Base-by-base conservation (phyloP, 129 eudicot species). In the Flaveria robusta region DNA sequence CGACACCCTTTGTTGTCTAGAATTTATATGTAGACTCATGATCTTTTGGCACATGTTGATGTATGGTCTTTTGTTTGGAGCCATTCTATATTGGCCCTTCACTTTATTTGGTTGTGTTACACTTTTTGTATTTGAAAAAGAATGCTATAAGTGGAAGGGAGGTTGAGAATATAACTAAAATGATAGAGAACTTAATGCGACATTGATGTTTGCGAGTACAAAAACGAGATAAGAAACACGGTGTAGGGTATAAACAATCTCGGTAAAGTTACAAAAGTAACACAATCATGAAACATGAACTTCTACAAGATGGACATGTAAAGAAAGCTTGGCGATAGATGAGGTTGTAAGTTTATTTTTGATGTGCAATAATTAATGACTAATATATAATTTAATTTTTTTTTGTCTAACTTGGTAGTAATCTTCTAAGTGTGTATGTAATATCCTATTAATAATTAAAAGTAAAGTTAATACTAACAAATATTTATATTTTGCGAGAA, bases 51-150 rank as follows among this genome's bases (percentile, higher is more conserved):
- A n/a, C n/a, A n/a, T n/a, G n/a, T n/a, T n/a, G n/a, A n/a, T n/a
- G n/a, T n/a, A n/a, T n/a, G n/a, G n/a, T n/a, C n/a, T n/a, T n/a
- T n/a, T n/a, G n/a, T n/a, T n/a, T n/a, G n/a, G 7, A 3, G 3
- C 15, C 66, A 62, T 73, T 52, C 1, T 52, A 45, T 73, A 42
- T 43, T 27, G 54, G 70, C 66, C 52, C 79, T 66, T 72, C 3
- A 37, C 39, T 65, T 79, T 72, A 31, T 34, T 34, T 34, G 22
- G 18, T 51, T 55, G 62, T 54, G 18, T 19, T 7, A 2, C 4
- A 19, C 62, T 7, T 18, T 18, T 18, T 54, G 7, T 50, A 5
- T n/a, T 50, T 50, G 52, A 10, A 11, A 47, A 13, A 47, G 52
- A 15, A 47, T 47, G 52, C 1, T 13, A 13, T 12, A 13, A 13